phyloP scores from a whole-genome alignment of 345 rosid species.

The Hirschfeldia incana region DNA sequence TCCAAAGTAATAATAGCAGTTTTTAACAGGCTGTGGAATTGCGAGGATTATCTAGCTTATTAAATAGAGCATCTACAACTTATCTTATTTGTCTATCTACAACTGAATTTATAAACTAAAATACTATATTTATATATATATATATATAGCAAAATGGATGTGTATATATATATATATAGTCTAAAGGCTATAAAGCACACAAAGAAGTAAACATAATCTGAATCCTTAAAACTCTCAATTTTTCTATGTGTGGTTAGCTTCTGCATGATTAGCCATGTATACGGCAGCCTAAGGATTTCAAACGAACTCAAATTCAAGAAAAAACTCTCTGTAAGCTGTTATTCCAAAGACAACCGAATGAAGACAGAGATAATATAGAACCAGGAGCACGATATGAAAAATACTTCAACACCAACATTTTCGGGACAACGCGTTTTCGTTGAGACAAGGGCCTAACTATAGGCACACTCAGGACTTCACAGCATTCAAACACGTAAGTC shows the following conservation, averaged over 20 bases:
- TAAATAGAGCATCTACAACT: background rate
- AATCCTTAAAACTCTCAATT: background rate
- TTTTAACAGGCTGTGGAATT: background rate
- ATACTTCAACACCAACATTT: background rate
- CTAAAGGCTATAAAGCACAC: background rate
- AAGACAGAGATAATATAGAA: background rate
- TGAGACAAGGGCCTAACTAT: conserved; percentile 11
- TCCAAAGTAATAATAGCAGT: conserved; percentile 61
- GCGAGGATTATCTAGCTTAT: background rate
- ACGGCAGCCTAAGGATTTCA: background rate
- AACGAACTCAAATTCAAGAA: conserved; percentile 24
- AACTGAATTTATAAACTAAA: background rate
- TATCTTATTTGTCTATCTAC: background rate
- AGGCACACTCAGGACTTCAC: background rate
- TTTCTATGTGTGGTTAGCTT: background rate
- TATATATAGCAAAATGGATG: background rate
- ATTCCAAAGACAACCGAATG: background rate
- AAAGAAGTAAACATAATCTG: background rate
- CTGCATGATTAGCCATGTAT: conserved; percentile 8
- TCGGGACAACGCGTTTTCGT: background rate
- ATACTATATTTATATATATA: no score
- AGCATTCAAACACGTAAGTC: background rate
- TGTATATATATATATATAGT: background rate
- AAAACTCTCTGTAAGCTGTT: background rate
- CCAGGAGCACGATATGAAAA: background rate